phyloP scores from a whole-genome alignment of 768 basidiomycete species.

The Udeniomyces megalosporus region DNA sequence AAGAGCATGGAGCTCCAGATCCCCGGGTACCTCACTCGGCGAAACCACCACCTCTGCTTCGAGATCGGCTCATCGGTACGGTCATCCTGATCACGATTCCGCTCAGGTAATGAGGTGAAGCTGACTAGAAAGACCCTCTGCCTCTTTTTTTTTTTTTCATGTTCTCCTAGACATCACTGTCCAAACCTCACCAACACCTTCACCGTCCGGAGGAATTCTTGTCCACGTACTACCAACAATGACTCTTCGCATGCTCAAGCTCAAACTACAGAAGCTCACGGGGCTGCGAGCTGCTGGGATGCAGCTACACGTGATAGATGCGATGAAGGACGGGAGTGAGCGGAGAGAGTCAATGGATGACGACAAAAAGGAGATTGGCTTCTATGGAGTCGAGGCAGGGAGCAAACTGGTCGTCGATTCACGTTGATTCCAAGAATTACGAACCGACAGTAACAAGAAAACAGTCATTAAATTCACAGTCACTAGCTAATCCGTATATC shows the following conservation, averaged over 20 bases:
- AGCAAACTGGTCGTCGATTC: too few species aligned
- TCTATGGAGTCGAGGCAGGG: too few species aligned
- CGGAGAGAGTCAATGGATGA: too few species aligned
- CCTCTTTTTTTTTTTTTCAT: neutral
- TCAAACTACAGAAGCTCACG: slow-evolving; percentile 6
- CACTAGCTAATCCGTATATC: too few species aligned
- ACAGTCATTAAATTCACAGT: too few species aligned
- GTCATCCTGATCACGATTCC: neutral
- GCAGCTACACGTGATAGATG: neutral
- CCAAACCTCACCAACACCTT: neutral
- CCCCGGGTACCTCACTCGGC: neutral
- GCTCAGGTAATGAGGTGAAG: too few species aligned
- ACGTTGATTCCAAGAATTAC: too few species aligned
- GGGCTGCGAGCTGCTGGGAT: neutral
- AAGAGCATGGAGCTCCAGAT: neutral
- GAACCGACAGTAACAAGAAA: too few species aligned
- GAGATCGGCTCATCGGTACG: slow-evolving; percentile 3
- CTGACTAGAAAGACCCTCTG: too few species aligned
- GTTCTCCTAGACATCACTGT: neutral
- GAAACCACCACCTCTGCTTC: neutral
- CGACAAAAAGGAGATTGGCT: too few species aligned
- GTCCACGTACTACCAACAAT: slow-evolving; percentile 4
- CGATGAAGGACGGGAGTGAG: too few species aligned
- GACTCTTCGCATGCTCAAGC: neutral
- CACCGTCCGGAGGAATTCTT: neutral